Evolutionary conservation across 2,329 filamentous ascomycete genomes (phyloP), one percentile per base, ranked within the genome.

Genomic region (Zasmidium cellare): DNA sequence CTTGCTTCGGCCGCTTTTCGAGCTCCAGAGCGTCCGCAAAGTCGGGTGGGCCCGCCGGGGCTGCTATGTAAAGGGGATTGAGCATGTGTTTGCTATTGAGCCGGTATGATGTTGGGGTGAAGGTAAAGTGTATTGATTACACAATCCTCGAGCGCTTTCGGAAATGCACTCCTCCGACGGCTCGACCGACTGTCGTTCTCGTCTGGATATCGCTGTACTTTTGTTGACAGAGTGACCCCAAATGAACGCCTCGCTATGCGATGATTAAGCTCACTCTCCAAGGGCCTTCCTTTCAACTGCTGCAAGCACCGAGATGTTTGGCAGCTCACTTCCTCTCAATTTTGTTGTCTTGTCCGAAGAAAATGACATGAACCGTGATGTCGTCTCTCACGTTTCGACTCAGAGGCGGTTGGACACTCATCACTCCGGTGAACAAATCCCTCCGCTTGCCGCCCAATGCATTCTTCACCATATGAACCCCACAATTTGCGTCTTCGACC

Each of bases 381-480:
- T 83, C 81, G 62, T 83, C 81, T 9, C 80, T 70, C 16, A 78
- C 72, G 59, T 72, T 68, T 47, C 80, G 61, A 9, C 69, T 70
- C 18, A 67, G 56, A 2, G 75, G 69, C 9, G 68, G 59, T 44
- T 72, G 68, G 2, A 75, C 63, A 20, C 64, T 74, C 61, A 79
- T 62, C 2, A 78, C 58, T 0, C 74, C 75, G 3, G 71, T 64
- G 12, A 80, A 75, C 28, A 80, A 60, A 1, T 71, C 68, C 31
- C 74, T 64, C 25, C 77, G 62, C 16, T 73, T 77, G 0, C 82
- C 82, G 7, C 82, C 82, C 46, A 84, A 71, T 1, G 81, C 79
- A 64, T 84, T 84, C 50, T 79, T 74, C 52, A 79, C 71, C 16
- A 84, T 68, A 70, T 83, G 81, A 2, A 79, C 76, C 0, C 81